These are phyloP conservation scores for Biscogniauxia marginata DNA, from an alignment of 2,329 filamentous ascomycete genomes.

Conservation along the genomic window DNA sequence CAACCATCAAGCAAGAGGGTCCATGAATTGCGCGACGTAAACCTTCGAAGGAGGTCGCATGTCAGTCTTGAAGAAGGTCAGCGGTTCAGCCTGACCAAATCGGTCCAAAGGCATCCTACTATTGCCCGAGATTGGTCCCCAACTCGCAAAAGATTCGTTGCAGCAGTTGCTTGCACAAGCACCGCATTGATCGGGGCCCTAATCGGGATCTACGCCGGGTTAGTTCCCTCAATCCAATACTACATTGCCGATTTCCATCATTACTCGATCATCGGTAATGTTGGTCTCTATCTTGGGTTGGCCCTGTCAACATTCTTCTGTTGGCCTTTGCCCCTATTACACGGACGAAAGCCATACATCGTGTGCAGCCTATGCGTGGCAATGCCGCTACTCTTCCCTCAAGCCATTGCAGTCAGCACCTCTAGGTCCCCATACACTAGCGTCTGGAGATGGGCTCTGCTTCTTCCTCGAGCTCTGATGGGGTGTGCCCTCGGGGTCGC, in stretches of 20 bases:
- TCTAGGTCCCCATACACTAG: slow-evolving; percentile 55
- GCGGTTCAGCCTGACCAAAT: slow-evolving; percentile 51
- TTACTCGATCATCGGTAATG: slow-evolving; percentile 69
- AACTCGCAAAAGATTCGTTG: slow-evolving; percentile 65
- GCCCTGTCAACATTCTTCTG: slow-evolving; percentile 67
- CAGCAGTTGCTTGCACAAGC: slow-evolving; percentile 68
- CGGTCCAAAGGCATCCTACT: slow-evolving; percentile 60
- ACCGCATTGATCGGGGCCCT: slow-evolving; percentile 70
- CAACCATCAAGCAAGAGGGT: slow-evolving; percentile 12
- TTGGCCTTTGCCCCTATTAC: slow-evolving; percentile 73
- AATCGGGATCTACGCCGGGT: slow-evolving; percentile 73
- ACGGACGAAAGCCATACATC: slow-evolving; percentile 77
- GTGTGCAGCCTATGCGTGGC: slow-evolving; percentile 65
- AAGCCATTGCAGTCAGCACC: slow-evolving; percentile 63
- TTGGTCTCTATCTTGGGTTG: slow-evolving; percentile 68
- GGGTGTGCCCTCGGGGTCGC: slow-evolving; percentile 71
- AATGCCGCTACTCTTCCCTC: slow-evolving; percentile 72
- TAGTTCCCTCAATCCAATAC: slow-evolving; percentile 78
- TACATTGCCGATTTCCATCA: slow-evolving; percentile 69
- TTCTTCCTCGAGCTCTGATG: slow-evolving; percentile 64
- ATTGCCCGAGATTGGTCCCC: slow-evolving; percentile 72
- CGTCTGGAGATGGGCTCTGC: slow-evolving; percentile 58
- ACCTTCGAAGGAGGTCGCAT: slow-evolving; percentile 50
- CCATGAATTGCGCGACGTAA: slow-evolving; percentile 34
- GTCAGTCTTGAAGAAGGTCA: slow-evolving; percentile 51